Base-by-base conservation (phyloP, 805 yeast species). In the Debaryomyces hansenii region DNA sequence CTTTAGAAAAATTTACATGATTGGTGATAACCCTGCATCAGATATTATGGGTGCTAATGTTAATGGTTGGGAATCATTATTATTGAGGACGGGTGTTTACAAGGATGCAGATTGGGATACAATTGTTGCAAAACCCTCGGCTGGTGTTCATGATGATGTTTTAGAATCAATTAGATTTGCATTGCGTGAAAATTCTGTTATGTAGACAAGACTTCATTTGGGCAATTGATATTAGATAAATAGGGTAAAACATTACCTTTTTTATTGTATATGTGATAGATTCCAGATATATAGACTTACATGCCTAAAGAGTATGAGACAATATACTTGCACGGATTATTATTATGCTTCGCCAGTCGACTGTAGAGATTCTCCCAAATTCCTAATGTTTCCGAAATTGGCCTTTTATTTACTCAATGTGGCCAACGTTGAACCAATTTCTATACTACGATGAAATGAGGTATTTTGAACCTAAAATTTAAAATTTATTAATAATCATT, bases 11-110 rank as follows among this genome's bases (percentile, higher is more conserved):
- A 85, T 94, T 1, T 91, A 77, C 67, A 94, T 94, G 99, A 89
- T 94, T 31, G 99, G 99, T 24, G 99, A 94, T 67, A 94, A 94
- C 64, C 98, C 97, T 4, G 94, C 85, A 24, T 81, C 90, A 42
- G 99, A 94, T 62, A 94, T 94, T 44, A 76, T 77, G 46, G 99
- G 99, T 0, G 99, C 96, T 5, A 84, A 86, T 56, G 70, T 72
- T 41, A 83, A 84, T 60, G 96, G 97, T 3, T 94, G 98, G 98
- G 82, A 85, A 41, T 83, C 94, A 10, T 79, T 90, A 32, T 76
- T 94, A 38, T 89, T 94, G 20, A 75, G 84, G 51, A 87, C 97
- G 0, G 99, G 99, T 0, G 98, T 94, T 4, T 94, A 82, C 62
- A 72, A 74, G 49, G 89, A 84, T 51, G 72, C 71, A 21, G 87